phyloP scores from a whole-genome alignment of 2,329 filamentous ascomycete species.

The Penicillium sp. region DNA sequence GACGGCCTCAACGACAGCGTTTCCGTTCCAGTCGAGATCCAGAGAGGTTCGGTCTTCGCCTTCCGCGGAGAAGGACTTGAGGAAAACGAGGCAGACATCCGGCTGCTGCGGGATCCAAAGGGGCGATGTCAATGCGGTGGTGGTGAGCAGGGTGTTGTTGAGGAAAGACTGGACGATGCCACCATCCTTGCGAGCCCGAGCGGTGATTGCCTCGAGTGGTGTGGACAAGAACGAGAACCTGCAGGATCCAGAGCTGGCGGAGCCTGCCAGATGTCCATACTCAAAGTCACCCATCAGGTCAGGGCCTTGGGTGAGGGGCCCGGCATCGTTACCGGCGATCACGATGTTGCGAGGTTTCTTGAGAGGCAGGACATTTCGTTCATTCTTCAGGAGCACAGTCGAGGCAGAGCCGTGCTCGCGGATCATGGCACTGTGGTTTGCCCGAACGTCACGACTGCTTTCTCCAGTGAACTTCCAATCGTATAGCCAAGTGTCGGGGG shows the following conservation, averaged over 20 bases:
- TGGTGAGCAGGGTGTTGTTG: conserved; percentile 17
- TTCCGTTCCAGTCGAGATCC: conserved; percentile 54
- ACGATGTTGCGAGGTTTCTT: conserved; percentile 51
- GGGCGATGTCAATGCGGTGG: background rate
- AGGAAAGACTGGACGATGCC: conserved; percentile 25
- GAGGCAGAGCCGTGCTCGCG: conserved; percentile 74
- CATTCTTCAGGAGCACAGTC: conserved; percentile 70
- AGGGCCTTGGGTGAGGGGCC: conserved; percentile 12
- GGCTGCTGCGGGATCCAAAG: conserved; percentile 2
- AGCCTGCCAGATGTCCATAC: conserved; percentile 13
- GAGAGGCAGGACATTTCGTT: conserved; percentile 54
- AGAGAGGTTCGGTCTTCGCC: conserved; percentile 41
- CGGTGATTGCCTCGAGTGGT: conserved; percentile 32
- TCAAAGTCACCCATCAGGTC: conserved; percentile 11
- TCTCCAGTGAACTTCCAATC: conserved; percentile 20
- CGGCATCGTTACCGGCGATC: conserved; percentile 41
- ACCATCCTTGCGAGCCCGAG: conserved; percentile 25
- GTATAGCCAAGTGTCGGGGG: background rate
- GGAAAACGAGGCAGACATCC: conserved; percentile 13
- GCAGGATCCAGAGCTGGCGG: conserved; percentile 15
- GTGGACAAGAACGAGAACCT: conserved; percentile 12
- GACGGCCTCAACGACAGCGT: conserved; percentile 59
- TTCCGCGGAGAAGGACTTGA: conserved; percentile 33
- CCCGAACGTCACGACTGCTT: conserved; percentile 62
- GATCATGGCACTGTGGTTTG: conserved; percentile 70